These are phyloP conservation scores for Heliophila coronopifolia DNA, from an alignment of 441 rosid genomes.

Conservation along the genomic window DNA sequence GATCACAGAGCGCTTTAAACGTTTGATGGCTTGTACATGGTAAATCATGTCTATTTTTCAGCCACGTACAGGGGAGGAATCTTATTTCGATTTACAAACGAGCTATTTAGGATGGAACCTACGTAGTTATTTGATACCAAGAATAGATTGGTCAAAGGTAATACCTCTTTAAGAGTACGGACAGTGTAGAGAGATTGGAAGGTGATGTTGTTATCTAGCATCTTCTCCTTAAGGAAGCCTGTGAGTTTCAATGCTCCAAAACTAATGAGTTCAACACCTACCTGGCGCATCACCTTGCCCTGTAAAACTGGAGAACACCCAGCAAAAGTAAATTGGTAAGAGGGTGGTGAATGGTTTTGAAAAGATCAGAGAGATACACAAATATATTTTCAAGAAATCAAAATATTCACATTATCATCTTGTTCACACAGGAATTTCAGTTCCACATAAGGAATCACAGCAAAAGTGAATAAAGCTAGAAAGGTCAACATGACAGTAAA, in stretches of 20 bases:
- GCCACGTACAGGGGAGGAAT: not conserved
- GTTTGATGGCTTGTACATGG: not conserved
- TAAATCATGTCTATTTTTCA: not conserved
- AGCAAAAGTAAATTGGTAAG: slow-evolving; percentile 17
- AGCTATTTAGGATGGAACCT: slow-evolving; percentile 1
- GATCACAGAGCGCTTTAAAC: slow-evolving; percentile 7
- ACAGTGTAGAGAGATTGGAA: slow-evolving; percentile 73
- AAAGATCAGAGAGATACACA: slow-evolving; percentile 1
- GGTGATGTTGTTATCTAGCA: slow-evolving; percentile 63
- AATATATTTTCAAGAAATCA: not conserved
- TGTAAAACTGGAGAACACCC: slow-evolving; percentile 51
- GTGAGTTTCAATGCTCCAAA: slow-evolving; percentile 81
- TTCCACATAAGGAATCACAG: not conserved
- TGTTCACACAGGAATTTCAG: slow-evolving; percentile 1
- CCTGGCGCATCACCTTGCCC: slow-evolving; percentile 81
- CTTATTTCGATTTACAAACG: not conserved
- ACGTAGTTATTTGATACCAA: not conserved
- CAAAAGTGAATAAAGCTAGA: not conserved
- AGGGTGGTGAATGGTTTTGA: not conserved
- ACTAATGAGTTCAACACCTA: slow-evolving; percentile 79
- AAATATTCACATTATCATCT: slow-evolving; percentile 4
- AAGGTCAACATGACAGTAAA: not conserved
- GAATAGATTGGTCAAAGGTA: slow-evolving; percentile 2
- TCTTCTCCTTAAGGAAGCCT: slow-evolving; percentile 68
- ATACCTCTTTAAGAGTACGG: slow-evolving; percentile 83